Percentiles rank a stretch among this genome's conserved stretches.
These are phyloP conservation scores for Pistacia atlantica DNA, from an alignment of 345 rosid species.

Conservation along the genomic window DNA sequence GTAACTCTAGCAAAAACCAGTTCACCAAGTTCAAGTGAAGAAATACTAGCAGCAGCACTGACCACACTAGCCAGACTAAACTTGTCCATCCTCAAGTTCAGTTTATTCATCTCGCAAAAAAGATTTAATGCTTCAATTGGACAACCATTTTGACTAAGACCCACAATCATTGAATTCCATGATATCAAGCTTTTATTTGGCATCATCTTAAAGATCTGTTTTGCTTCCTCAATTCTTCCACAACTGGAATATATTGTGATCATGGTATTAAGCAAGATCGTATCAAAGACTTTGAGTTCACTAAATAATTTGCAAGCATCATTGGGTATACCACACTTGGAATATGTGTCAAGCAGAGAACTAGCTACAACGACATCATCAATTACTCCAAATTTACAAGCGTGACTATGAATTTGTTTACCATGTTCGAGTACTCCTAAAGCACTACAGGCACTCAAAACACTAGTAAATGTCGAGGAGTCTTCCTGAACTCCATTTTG, in stretches of 20 bases:
- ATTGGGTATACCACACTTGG: slow-evolving; percentile 55
- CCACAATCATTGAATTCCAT: slow-evolving; percentile 87
- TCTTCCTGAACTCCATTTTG: slow-evolving; percentile 40
- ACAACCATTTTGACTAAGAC: slow-evolving; percentile 73
- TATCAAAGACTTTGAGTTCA: slow-evolving; percentile 64
- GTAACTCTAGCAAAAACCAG: slow-evolving; percentile 71
- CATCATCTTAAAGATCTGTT: slow-evolving; percentile 52
- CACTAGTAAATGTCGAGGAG: slow-evolving; percentile 51
- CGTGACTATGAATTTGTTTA: slow-evolving; percentile 54
- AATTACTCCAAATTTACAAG: slow-evolving; percentile 51
- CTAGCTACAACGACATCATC: slow-evolving; percentile 39
- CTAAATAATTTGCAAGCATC: slow-evolving; percentile 71
- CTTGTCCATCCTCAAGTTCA: slow-evolving; percentile 56
- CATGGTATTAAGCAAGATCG: slow-evolving; percentile 77
- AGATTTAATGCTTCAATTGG: slow-evolving; percentile 64
- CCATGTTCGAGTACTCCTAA: slow-evolving; percentile 27
- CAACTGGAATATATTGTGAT: slow-evolving; percentile 68
- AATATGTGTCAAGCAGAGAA: slow-evolving; percentile 53
- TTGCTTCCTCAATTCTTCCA: slow-evolving; percentile 78
- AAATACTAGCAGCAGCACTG: slow-evolving; percentile 70
- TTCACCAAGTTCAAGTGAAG: slow-evolving; percentile 71
- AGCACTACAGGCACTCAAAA: slow-evolving; percentile 59
- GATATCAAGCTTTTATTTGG: slow-evolving; percentile 68
- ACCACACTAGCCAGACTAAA: slow-evolving; percentile 69
- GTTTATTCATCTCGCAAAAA: slow-evolving; percentile 63